These are phyloP conservation scores for Arthroderma sp. DNA, from an alignment of 2,329 filamentous ascomycete genomes.

Conservation along the genomic window DNA sequence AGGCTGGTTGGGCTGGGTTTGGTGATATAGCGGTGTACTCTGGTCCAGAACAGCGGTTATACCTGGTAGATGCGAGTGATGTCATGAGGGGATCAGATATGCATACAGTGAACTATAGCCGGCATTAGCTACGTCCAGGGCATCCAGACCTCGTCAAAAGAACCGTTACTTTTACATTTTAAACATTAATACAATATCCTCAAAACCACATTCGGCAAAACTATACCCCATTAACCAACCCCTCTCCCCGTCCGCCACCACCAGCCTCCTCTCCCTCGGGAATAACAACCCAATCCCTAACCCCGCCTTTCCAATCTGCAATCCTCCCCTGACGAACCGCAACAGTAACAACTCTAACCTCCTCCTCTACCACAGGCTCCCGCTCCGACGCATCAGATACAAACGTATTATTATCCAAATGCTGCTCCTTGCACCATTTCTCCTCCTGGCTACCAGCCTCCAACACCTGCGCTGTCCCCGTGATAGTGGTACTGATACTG, in stretches of 20 bases:
- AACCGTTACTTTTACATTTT: too few relatives aligned
- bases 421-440: conserved; percentile 64
- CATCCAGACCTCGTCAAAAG: too few relatives aligned
- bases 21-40: too few relatives aligned
- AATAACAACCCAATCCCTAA: conserved; percentile 57
- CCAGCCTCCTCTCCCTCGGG: conserved; percentile 18
- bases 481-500: conserved; percentile 85
- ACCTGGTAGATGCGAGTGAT: too few relatives aligned
- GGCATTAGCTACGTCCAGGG: too few relatives aligned
- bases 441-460: conserved; percentile 67
- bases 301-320: conserved; percentile 88
- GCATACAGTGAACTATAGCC: too few relatives aligned
- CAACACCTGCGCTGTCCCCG: conserved; percentile 68
- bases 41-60: too few relatives aligned
- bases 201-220: not conserved
- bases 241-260: conserved; percentile 1
- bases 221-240: not conserved
- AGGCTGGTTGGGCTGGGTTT: too few relatives aligned
- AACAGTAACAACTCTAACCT: conserved; percentile 79
- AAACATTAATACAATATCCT: too few relatives aligned
- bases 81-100: too few relatives aligned
- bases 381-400: conserved; percentile 38
- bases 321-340: conserved; percentile 73
- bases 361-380: conserved; percentile 36
- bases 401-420: conserved; percentile 88